These are phyloP conservation scores for Stromatinia cepivora DNA, from an alignment of 2,329 filamentous ascomycete genomes.

Conservation along the genomic window DNA sequence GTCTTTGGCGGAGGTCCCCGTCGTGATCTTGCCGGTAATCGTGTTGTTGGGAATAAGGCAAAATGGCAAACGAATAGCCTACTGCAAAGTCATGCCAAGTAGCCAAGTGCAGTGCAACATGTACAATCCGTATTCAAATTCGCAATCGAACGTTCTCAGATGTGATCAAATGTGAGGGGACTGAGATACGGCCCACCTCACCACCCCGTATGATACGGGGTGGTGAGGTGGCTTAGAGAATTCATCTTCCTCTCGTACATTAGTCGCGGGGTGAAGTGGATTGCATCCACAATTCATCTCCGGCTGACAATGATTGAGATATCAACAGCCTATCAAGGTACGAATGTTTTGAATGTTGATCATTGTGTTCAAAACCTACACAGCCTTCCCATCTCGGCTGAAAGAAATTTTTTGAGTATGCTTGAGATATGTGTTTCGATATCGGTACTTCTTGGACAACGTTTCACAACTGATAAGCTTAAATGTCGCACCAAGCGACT, in stretches of 20 bases:
- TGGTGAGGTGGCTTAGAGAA: background rate
- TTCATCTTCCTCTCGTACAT: background rate
- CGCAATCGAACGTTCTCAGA: background rate
- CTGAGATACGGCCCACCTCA: no score
- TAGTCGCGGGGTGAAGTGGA: background rate
- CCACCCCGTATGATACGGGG: background rate
- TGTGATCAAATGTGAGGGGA: background rate
- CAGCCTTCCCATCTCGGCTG: background rate
- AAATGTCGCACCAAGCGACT: constrained; percentile 13
- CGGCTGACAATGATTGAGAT: background rate
- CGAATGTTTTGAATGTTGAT: background rate
- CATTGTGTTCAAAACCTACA: background rate
- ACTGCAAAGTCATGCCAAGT: background rate
- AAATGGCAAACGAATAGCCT: no score
- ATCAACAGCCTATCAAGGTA: background rate
- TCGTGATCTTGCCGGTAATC: no score
- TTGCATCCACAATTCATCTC: background rate
- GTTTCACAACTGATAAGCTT: constrained; percentile 8
- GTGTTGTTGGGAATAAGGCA: no score
- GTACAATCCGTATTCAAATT: background rate
- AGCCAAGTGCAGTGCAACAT: background rate
- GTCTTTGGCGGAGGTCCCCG: no score
- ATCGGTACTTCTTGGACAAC: background rate
- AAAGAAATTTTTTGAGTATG: background rate
- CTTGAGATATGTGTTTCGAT: background rate